Evolutionary conservation across 495 filamentous ascomycete genomes (phyloP).

Genomic region (Polyplosphaeria fusca): DNA sequence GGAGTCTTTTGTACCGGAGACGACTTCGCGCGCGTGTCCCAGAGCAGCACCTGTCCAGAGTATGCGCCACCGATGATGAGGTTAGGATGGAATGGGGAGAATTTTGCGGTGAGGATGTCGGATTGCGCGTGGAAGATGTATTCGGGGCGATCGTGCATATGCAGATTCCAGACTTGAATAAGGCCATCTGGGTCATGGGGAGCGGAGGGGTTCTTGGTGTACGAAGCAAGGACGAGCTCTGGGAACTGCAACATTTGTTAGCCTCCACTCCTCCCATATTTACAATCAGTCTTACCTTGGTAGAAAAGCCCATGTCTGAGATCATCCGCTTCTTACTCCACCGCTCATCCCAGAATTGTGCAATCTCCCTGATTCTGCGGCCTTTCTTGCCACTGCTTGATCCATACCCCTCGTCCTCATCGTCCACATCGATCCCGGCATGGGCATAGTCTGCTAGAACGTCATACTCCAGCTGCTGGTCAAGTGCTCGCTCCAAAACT

Average conservation of each 20-base stretch:
- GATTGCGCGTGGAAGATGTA: conserved; percentile 95
- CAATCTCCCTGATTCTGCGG: conserved; percentile 77
- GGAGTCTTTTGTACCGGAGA: conserved; percentile 90
- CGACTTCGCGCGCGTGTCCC: conserved; percentile 88
- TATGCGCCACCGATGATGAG: conserved; percentile 93
- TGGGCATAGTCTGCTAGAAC: conserved; percentile 91
- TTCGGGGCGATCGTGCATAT: conserved; percentile 88
- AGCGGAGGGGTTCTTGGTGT: conserved; percentile 93
- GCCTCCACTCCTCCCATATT: conserved; percentile 3
- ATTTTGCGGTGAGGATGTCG: conserved; percentile 91
- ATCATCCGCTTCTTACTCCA: conserved; percentile 98
- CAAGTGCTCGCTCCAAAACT: conserved; percentile 92
- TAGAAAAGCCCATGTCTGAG: conserved; percentile 86
- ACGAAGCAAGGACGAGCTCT: conserved; percentile 87
- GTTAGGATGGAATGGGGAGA: conserved; percentile 95
- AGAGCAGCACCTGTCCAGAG: conserved; percentile 94
- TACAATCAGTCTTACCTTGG: conserved; percentile 58
- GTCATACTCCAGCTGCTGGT: conserved; percentile 76
- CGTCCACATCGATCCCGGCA: conserved; percentile 68
- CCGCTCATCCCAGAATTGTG: conserved; percentile 88
- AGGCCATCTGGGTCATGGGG: conserved; percentile 94
- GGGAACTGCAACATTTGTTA: conserved; percentile 57
- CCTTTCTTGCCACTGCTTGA: conserved; percentile 67
- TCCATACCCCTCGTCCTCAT: conserved; percentile 66
- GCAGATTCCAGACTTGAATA: conserved; percentile 94